phyloP scores from a whole-genome alignment of 2,329 filamentous ascomycete genomes.

The Ophiostoma perfectum region DNA sequence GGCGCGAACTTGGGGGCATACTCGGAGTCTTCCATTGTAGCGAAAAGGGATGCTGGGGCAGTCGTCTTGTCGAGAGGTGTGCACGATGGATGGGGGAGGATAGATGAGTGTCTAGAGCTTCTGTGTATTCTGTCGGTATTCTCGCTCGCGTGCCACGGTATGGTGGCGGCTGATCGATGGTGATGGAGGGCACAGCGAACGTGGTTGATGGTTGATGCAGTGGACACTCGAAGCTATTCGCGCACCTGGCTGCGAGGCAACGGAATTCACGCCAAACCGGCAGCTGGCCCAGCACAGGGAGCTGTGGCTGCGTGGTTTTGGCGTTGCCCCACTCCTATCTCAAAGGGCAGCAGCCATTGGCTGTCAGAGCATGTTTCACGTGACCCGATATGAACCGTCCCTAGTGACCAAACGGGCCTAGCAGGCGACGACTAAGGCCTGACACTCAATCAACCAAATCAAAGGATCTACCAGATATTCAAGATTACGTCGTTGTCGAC shows the following conservation, averaged over 20 bases:
- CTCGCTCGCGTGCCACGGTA: neutral
- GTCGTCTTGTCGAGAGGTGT: neutral
- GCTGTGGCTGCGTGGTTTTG: slow-evolving; percentile 23
- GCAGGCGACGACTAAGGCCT: neutral
- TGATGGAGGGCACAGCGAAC: neutral
- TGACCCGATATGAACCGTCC: slow-evolving; percentile 3
- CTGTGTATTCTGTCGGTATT: neutral
- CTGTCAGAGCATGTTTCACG: neutral
- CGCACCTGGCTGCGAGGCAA: slow-evolving; percentile 13
- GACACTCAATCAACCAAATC: neutral
- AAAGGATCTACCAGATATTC: neutral
- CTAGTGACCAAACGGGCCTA: slow-evolving; percentile 3
- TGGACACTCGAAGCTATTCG: slow-evolving; percentile 18
- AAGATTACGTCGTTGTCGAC: slow-evolving; percentile 3
- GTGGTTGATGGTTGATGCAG: slow-evolving; percentile 2
- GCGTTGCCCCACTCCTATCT: neutral
- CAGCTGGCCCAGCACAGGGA: slow-evolving; percentile 5
- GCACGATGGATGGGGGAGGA: neutral
- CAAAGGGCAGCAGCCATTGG: neutral
- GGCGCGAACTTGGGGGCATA: slow-evolving; percentile 75
- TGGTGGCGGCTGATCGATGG: neutral
- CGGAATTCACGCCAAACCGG: neutral
- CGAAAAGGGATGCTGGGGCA: slow-evolving; percentile 1
- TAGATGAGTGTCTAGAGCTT: neutral
- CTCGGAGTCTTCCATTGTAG: slow-evolving; percentile 47